A percentile compares a stretch with the other conserved stretches of the same genome.
phyloP scores from a whole-genome alignment of 2,329 filamentous ascomycete genomes.

The Ophiostoma perfectum region DNA sequence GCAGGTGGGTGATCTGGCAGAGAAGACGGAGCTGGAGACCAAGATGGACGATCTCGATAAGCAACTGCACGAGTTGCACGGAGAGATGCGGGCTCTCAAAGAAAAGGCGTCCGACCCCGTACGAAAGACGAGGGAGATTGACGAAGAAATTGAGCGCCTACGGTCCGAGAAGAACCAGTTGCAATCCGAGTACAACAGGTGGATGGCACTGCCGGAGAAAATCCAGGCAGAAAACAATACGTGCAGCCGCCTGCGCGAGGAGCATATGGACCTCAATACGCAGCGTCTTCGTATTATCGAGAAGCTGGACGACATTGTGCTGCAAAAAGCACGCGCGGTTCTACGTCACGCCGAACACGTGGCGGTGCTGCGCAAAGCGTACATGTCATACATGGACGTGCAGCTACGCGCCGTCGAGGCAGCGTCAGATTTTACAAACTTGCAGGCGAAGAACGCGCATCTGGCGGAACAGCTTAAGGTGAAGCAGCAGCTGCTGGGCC shows the following conservation, averaged over 20 bases:
- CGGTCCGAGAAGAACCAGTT: constrained; percentile 59
- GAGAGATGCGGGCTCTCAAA: constrained; percentile 34
- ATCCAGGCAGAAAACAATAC: constrained; percentile 44
- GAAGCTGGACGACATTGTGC: constrained; percentile 46
- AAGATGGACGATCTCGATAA: constrained; percentile 42
- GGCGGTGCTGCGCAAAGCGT: constrained; percentile 54
- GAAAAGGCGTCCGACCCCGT: constrained; percentile 37
- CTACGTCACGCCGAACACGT: constrained; percentile 55
- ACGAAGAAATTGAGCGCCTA: constrained; percentile 43
- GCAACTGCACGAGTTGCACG: constrained; percentile 35
- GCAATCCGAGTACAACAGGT: constrained; percentile 61
- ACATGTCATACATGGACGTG: constrained; percentile 61
- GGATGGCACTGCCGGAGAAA: constrained; percentile 62
- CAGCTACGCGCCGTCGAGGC: constrained; percentile 73
- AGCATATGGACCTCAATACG: constrained; percentile 30
- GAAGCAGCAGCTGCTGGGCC: constrained; percentile 38
- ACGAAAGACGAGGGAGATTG: constrained; percentile 38
- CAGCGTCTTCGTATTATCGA: constrained; percentile 37
- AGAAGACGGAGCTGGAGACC: constrained; percentile 56
- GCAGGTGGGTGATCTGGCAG: constrained; percentile 59
- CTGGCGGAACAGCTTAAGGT: constrained; percentile 41
- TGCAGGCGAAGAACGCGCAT: constrained; percentile 60
- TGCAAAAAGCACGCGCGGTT: constrained; percentile 52
- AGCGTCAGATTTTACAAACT: constrained; percentile 65
- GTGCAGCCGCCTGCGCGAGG: constrained; percentile 33